Conservation (phyloP, 2,329 filamentous ascomycete genomes). For the Fusarium devonianum region DNA sequence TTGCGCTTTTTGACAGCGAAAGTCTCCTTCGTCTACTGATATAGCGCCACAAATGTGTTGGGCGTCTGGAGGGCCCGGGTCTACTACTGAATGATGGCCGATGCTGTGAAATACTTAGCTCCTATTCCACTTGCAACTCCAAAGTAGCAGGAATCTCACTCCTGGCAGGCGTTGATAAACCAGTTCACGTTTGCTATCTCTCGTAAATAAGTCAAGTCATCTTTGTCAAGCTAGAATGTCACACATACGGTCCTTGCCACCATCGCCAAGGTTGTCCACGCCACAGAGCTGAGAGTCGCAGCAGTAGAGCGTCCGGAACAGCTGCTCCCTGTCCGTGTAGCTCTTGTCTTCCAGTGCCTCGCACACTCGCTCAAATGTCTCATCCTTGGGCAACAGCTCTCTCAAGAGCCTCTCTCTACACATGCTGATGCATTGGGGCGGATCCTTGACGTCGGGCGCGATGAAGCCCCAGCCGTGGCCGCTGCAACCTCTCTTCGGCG, state of each 20-base stretch:
- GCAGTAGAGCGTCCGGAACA: slow-evolving; percentile 58
- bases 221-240: not conserved
- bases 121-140: not conserved
- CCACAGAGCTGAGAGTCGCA: slow-evolving; percentile 61
- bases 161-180: slow-evolving; percentile 59
- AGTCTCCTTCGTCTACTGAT: slow-evolving; percentile 11
- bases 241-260: slow-evolving; percentile 54
- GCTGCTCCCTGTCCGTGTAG: slow-evolving; percentile 36
- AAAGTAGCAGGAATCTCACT: slow-evolving; percentile 47
- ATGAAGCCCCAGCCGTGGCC: slow-evolving; percentile 43
- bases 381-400: slow-evolving; percentile 37
- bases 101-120: slow-evolving; percentile 32
- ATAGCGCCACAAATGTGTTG: slow-evolving; percentile 34
- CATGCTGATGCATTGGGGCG: slow-evolving; percentile 45
- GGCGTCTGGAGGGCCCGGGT: slow-evolving; percentile 40
- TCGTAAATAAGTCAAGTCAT: slow-evolving; percentile 21
- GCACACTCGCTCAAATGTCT: slow-evolving; percentile 46
- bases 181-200: slow-evolving; percentile 57
- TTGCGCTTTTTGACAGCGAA: slow-evolving; percentile 22
- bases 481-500: slow-evolving; percentile 26
- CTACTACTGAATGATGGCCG: slow-evolving; percentile 36
- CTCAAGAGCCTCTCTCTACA: slow-evolving; percentile 47
- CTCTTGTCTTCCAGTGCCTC: slow-evolving; percentile 41
- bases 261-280: slow-evolving; percentile 47
- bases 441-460: slow-evolving; percentile 41